Base-by-base conservation (phyloP, 2,329 filamentous ascomycete species). In the Ilyonectria destructans region DNA sequence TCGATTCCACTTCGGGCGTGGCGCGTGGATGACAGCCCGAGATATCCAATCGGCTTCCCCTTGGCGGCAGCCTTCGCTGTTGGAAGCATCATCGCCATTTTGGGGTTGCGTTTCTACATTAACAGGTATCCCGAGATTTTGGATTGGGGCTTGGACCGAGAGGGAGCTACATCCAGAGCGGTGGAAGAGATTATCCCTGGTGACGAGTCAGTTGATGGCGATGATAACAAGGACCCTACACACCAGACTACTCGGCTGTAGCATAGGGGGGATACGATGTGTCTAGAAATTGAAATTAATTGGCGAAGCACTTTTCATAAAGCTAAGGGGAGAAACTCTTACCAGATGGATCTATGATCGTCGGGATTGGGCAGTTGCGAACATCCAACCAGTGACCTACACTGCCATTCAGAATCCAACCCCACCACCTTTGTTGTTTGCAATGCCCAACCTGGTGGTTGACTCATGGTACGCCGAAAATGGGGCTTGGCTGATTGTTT, bases 1-100 rank as follows among this genome's bases (percentile, higher is more conserved):
- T 67, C 74, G 0, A 75, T 75, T 0, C 74, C 74, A 2, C 66
- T 75, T 0, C 69, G 74, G 0, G 74, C 71, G 1, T 75, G 73
- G 73, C 65, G 74, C 1, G 74, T 75, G 0, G 71, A 69, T 12
- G 74, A 75, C 4, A 65, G 72, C 0, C 74, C 74, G 0, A 62
- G 45, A 7, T 75, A 75, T 15, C 74, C 74, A 0, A 17, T 75
- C 1, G 74, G 74, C 0, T 75, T 75, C 13, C 71, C 74, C 0
- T 2, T 75, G 3, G 69, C 74, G 0, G 70, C 74, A 10, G 72
- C 72, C 0, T 75, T 75, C 8, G 65, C 70, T 19, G 62, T 58
- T 2, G 74, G 74, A 2, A 75, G 74, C 0, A 75, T 75, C 0
- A 21, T 74, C 1, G 55, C 74, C 0, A 74, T 75, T 0, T 31